Percentiles rank a stretch among this genome's conserved stretches.
phyloP scores from a whole-genome alignment of 169 alveolate species.

The Perkinsus marinus region DNA sequence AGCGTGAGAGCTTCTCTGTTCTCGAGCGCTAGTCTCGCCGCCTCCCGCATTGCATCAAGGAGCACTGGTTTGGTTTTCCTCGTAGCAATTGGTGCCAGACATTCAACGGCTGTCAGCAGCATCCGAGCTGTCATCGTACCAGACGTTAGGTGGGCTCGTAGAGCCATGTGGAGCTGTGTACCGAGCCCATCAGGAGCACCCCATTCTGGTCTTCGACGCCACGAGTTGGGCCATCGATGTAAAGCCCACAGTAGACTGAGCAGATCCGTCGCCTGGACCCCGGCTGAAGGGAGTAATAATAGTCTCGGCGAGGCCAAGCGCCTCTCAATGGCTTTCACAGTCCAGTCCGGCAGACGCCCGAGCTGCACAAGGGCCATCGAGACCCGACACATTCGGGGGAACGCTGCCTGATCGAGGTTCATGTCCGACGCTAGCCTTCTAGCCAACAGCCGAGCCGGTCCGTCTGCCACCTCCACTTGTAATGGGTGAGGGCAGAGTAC shows the following conservation, averaged over 20 bases:
- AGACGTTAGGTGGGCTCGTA: background rate
- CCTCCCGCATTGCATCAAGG: background rate
- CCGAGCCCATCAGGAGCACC: background rate
- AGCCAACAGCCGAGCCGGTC: background rate
- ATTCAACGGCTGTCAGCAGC: background rate
- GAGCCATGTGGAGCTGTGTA: background rate
- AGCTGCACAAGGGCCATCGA: background rate
- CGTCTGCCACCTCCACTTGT: background rate
- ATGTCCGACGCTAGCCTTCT: background rate
- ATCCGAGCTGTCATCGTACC: background rate
- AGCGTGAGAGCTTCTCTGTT: background rate
- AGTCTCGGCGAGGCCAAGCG: background rate
- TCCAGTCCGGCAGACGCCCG: background rate
- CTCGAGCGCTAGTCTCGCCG: background rate
- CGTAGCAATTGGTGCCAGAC: background rate
- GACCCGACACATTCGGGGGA: background rate
- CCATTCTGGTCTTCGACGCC: background rate
- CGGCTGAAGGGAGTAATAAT: background rate
- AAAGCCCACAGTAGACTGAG: background rate
- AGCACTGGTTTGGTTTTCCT: background rate
- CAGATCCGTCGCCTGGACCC: background rate
- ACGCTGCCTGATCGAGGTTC: background rate
- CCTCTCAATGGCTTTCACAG: background rate
- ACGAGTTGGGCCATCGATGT: background rate
- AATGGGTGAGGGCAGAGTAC: background rate